Evolutionary conservation across 108 stramenopile species (phyloP).

Genomic region (Skeletonema potamos): DNA sequence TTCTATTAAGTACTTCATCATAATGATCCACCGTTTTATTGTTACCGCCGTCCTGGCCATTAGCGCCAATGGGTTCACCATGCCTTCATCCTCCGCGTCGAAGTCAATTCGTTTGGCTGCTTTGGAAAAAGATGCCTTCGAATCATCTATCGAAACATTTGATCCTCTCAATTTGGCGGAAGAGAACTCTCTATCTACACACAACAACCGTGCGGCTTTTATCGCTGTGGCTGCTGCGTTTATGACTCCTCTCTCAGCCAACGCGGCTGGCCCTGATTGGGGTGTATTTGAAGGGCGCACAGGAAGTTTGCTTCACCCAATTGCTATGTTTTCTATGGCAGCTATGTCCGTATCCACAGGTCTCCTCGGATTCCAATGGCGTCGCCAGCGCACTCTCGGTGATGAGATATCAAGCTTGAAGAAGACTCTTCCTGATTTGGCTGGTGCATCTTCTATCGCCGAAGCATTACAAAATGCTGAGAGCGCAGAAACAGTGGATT

Average conservation of each 20-base stretch:
- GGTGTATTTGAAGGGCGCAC: slow-evolving; percentile 81
- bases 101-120: slow-evolving; percentile 3
- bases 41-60: neutral
- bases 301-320: slow-evolving; percentile 86
- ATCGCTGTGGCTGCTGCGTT: slow-evolving; percentile 18
- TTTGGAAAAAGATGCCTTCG: neutral
- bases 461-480: slow-evolving; percentile 54
- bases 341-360: slow-evolving; percentile 76
- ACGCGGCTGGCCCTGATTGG: slow-evolving; percentile 61
- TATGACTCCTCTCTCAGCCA: slow-evolving; percentile 25
- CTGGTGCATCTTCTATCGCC: slow-evolving; percentile 32
- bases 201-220: slow-evolving; percentile 1
- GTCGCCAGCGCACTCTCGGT: slow-evolving; percentile 87
- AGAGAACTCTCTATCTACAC: neutral
- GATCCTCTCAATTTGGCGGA: slow-evolving; percentile 3
- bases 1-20: neutral
- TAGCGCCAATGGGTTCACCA: neutral
- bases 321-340: slow-evolving; percentile 78
- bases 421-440: slow-evolving; percentile 61
- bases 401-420: slow-evolving; percentile 82
- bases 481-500: slow-evolving; percentile 54
- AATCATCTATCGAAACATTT: neutral
- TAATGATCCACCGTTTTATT: neutral
- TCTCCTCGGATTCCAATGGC: slow-evolving; percentile 91
- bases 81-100: neutral